These are phyloP conservation scores for Aspergillus sp. DNA, from an alignment of 2,329 filamentous ascomycete genomes.

Conservation along the genomic window DNA sequence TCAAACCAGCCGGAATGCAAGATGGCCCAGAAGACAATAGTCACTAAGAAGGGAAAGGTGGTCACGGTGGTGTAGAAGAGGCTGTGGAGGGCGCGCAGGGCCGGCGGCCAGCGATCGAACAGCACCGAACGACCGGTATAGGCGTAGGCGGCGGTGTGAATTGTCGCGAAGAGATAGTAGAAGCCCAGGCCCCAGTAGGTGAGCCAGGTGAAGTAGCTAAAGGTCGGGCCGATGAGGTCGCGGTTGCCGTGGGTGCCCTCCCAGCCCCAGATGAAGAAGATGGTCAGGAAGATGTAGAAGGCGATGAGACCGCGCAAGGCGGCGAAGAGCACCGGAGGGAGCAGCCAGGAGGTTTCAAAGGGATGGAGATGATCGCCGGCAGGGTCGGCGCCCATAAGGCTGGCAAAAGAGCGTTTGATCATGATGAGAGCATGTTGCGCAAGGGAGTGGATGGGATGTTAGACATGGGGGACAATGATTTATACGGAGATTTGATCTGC, in stretches of 20 bases:
- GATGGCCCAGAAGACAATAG: slow-evolving; percentile 68
- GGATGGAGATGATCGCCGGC: slow-evolving; percentile 54
- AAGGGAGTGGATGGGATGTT: too few relatives aligned
- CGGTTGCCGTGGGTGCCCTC: slow-evolving; percentile 56
- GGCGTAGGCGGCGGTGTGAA: slow-evolving; percentile 70
- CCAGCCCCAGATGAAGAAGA: slow-evolving; percentile 69
- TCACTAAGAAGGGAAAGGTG: slow-evolving; percentile 67
- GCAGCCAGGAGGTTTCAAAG: slow-evolving; percentile 78
- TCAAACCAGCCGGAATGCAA: slow-evolving; percentile 58
- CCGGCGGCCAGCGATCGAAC: slow-evolving; percentile 59
- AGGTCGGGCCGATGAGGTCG: slow-evolving; percentile 53
- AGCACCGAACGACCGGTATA: slow-evolving; percentile 52
- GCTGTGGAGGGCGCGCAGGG: slow-evolving; percentile 64
- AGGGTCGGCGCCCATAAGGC: slow-evolving; percentile 35
- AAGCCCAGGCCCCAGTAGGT: slow-evolving; percentile 82
- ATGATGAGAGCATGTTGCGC: slow-evolving; percentile 10
- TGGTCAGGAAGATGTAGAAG: slow-evolving; percentile 65
- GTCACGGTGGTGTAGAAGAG: slow-evolving; percentile 64
- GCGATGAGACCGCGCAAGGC: slow-evolving; percentile 48
- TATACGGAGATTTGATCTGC: background rate
- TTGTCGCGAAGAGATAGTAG: slow-evolving; percentile 67
- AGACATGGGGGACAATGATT: too few relatives aligned
- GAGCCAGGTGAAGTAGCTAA: slow-evolving; percentile 80
- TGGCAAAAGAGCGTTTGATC: slow-evolving; percentile 15
- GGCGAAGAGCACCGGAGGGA: slow-evolving; percentile 65